Evolutionary conservation across 2,329 filamentous ascomycete genomes (phyloP), one percentile per base, ranked within the genome.

Genomic region (Aureobasidium sp.): DNA sequence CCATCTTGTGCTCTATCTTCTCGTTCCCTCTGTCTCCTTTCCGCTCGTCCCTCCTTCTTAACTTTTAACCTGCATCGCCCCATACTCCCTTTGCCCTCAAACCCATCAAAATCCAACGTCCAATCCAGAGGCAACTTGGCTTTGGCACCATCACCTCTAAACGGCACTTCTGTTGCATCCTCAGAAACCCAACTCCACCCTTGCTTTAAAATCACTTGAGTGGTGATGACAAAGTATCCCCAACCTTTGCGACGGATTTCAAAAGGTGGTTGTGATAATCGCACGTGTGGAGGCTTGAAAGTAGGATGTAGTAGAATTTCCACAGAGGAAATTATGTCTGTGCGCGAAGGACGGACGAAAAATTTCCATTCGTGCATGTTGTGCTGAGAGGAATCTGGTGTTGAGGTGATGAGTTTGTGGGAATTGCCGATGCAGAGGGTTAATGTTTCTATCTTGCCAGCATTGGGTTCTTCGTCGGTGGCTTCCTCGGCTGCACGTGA

Each of bases 311-410:
- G n/a, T 24, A 71, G 63, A 5, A 79, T 73, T 32, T 77, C 73
- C 8, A 80, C 74, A 63, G 78, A 71, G 60, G 78, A 70, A 9
- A 80, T 71, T 29, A 80, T 71, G n/a, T 79, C 77, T 10, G 70
- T 72, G 3, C 76, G 69, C n/a, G 73, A 76, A 0, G 73, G 69
- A n/a, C 71, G 65, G 6, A 79, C 75, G 65, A 79, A 80, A 64
- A 79, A 79, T 0, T 72, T 75, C 77, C 78, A 80, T 36, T 76
- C 71, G 64, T 79, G 78, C 61, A 71, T 66, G 51, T 77, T 78
- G n/a, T 46, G 55, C 44, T 20, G 20, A 20, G 61, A 8, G 6
- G 32, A 67, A 59, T 46, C 71, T 59, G 55, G n/a, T 12, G 60
- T 44, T 34, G 64, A 53, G n/a, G 66, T 56, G 3, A 74, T 65